Evolutionary conservation across 2,329 filamentous ascomycete genomes (phyloP).

Genomic region (Verticillium nonalfalfae): DNA sequence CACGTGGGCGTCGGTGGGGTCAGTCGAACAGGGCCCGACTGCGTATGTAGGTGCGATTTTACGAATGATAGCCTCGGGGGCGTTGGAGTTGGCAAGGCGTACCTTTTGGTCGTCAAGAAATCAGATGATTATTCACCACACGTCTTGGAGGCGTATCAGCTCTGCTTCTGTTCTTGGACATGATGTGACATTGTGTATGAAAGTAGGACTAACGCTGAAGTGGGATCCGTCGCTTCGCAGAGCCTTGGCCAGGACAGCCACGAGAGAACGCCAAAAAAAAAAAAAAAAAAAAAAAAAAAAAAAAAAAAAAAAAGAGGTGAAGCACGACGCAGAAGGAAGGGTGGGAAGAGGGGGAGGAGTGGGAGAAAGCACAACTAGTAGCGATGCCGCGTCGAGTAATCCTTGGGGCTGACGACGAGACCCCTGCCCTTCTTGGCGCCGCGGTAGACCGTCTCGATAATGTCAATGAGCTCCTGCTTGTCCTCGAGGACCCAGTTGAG

Average conservation of each 20-base stretch:
- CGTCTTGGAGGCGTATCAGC: too few relatives aligned
- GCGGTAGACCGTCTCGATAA: conserved; percentile 94
- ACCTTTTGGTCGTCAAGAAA: background rate
- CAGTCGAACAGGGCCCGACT: background rate
- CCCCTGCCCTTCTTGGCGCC: conserved; percentile 98
- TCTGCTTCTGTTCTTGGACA: too few relatives aligned
- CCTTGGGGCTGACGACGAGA: conserved; percentile 94
- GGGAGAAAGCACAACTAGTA: conserved; percentile 16
- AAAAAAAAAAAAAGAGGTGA: background rate
- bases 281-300: background rate
- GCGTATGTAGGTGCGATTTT: background rate
- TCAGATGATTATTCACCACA: too few relatives aligned
- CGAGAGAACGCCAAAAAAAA: background rate
- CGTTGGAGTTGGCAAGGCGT: background rate
- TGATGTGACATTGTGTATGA: too few relatives aligned
- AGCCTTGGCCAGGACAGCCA: background rate
- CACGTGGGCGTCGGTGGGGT: background rate
- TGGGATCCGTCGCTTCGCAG: too few relatives aligned
- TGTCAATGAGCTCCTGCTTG: conserved; percentile 98
- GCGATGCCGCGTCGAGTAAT: conserved; percentile 29
- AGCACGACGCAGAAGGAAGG: too few relatives aligned
- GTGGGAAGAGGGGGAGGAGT: too few relatives aligned
- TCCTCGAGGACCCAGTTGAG: conserved; percentile 81
- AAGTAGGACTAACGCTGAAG: too few relatives aligned
- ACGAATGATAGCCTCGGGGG: background rate